A percentile compares a stretch with the other conserved stretches of the same genome.
phyloP scores from a whole-genome alignment of 495 filamentous ascomycete species.

The Hypoxylon fragiforme region DNA sequence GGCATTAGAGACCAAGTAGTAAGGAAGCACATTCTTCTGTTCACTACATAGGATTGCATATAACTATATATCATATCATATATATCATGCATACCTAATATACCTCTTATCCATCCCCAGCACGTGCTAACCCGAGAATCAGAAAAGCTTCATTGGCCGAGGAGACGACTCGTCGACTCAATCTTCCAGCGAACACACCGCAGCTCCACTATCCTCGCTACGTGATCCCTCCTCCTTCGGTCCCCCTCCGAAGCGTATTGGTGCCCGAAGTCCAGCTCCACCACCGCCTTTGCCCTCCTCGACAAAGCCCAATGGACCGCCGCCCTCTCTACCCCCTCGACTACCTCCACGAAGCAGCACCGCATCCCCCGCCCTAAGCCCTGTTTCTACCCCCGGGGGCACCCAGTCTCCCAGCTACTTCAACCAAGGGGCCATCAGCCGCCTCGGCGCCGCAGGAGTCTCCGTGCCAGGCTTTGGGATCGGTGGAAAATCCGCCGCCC shows the following conservation, averaged over 20 bases:
- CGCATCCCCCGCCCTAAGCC: slow-evolving; percentile 54
- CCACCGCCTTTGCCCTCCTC: slow-evolving; percentile 34
- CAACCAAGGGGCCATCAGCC: slow-evolving; percentile 68
- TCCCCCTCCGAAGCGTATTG: slow-evolving; percentile 73
- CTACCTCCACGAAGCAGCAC: slow-evolving; percentile 47
- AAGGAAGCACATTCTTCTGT: slow-evolving; percentile 17
- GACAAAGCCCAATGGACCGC: slow-evolving; percentile 63
- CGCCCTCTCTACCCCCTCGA: slow-evolving; percentile 77
- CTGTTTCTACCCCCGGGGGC: slow-evolving; percentile 35
- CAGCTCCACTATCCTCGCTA: slow-evolving; percentile 73
- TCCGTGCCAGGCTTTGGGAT: slow-evolving; percentile 84
- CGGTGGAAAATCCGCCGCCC: slow-evolving; percentile 39
- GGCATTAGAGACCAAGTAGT: slow-evolving; percentile 48
- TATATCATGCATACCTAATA: background rate
- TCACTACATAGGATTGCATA: too few species aligned
- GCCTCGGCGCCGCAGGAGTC: slow-evolving; percentile 76
- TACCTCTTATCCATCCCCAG: background rate
- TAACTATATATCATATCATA: too few species aligned
- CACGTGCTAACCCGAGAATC: slow-evolving; percentile 4
- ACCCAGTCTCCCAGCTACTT: slow-evolving; percentile 44
- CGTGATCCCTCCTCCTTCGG: slow-evolving; percentile 84
- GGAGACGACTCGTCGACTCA: slow-evolving; percentile 34
- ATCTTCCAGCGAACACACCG: slow-evolving; percentile 45
- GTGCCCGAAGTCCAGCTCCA: slow-evolving; percentile 28
- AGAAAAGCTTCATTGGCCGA: slow-evolving; percentile 49